These are phyloP conservation scores for Lachancea fermentati DNA, from an alignment of 805 yeast species.

Conservation along the genomic window DNA sequence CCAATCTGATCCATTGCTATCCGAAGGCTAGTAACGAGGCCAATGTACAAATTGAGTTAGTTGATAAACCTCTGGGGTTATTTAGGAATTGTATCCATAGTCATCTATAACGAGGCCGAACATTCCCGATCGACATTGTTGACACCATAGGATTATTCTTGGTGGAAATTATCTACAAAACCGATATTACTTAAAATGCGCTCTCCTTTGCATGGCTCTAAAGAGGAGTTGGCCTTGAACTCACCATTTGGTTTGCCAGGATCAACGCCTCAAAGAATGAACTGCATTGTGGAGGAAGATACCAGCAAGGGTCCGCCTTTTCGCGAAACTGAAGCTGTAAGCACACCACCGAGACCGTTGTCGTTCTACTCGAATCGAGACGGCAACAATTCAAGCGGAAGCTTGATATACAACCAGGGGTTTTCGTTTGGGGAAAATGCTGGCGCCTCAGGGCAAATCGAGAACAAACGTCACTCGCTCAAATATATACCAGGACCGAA, in stretches of 20 bases:
- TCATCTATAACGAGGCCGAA: too few relatives aligned
- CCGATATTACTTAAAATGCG: constrained; percentile 1
- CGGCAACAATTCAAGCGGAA: constrained; percentile 32
- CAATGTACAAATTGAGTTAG: too few relatives aligned
- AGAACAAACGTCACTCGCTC: constrained; percentile 18
- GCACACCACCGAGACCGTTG: constrained; percentile 10
- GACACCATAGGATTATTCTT: background rate
- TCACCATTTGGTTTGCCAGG: constrained; percentile 4
- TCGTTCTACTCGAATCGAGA: constrained; percentile 25
- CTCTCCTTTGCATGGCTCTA: constrained; percentile 1
- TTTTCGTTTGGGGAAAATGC: constrained; percentile 29
- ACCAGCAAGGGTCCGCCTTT: background rate
- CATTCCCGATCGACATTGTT: background rate
- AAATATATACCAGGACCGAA: constrained; percentile 30
- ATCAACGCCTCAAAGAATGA: constrained; percentile 11
- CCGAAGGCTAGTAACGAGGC: too few relatives aligned
- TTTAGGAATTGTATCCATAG: too few relatives aligned
- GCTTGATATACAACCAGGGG: constrained; percentile 27
- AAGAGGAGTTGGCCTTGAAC: constrained; percentile 1
- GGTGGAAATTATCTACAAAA: background rate
- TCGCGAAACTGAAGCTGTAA: background rate
- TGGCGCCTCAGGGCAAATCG: background rate
- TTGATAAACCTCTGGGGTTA: too few relatives aligned
- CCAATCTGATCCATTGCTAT: too few relatives aligned
- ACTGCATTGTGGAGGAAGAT: constrained; percentile 10